These are phyloP conservation scores for Phytophthora nicotianae DNA, from an alignment of 352 stramenopile genomes.

Conservation along the genomic window DNA sequence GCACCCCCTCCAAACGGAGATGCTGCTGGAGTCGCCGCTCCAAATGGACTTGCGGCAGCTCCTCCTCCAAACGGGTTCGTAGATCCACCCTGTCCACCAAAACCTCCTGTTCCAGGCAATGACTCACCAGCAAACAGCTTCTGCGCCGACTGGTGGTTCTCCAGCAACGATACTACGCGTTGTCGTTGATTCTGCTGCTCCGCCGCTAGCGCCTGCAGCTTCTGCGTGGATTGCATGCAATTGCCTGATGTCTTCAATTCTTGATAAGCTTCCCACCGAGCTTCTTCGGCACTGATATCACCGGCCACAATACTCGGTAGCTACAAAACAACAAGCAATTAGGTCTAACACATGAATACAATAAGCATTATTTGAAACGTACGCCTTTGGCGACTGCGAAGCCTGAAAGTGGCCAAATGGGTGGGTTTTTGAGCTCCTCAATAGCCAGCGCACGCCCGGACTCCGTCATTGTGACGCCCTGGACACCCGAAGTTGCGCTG, in stretches of 20 bases:
- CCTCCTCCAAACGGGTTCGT: slow-evolving; percentile 31
- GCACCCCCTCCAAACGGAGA: slow-evolving; percentile 33
- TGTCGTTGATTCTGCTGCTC: slow-evolving; percentile 64
- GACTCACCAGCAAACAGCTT: slow-evolving; percentile 63
- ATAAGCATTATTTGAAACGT: slow-evolving; percentile 17
- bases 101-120: slow-evolving; percentile 27
- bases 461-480: slow-evolving; percentile 47
- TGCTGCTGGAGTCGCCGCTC: slow-evolving; percentile 12
- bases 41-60: slow-evolving; percentile 27
- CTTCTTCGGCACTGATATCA: slow-evolving; percentile 69
- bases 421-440: slow-evolving; percentile 60
- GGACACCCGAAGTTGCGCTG: slow-evolving; percentile 6
- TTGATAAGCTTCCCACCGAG: slow-evolving; percentile 64
- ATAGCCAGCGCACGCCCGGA: slow-evolving; percentile 50
- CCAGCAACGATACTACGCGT: slow-evolving; percentile 49
- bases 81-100: slow-evolving; percentile 20
- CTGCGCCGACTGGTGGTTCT: slow-evolving; percentile 55
- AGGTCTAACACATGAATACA: background rate
- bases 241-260: slow-evolving; percentile 56
- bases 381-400: slow-evolving; percentile 71
- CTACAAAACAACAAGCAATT: slow-evolving; percentile 22
- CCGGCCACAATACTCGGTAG: slow-evolving; percentile 61
- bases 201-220: slow-evolving; percentile 39
- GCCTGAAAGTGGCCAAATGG: slow-evolving; percentile 68
- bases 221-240: slow-evolving; percentile 45